Evolutionary conservation across 176 grass and related monocot genomes (phyloP).

Genomic region (Bonia amplexicaulis): DNA sequence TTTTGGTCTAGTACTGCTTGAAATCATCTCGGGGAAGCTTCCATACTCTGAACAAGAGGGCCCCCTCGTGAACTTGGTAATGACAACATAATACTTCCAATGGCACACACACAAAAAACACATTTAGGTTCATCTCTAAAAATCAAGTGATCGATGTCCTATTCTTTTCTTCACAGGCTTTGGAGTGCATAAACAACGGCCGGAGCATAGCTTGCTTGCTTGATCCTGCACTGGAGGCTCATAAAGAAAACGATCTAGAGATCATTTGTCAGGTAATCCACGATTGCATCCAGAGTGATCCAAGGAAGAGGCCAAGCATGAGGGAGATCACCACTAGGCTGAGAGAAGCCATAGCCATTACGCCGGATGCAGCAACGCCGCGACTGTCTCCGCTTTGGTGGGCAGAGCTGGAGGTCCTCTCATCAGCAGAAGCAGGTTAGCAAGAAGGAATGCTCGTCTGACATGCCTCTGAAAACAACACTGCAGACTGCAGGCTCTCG

Average conservation of each 20-base stretch:
- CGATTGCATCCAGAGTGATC: slow-evolving; percentile 54
- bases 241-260: slow-evolving; percentile 43
- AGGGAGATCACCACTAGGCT: slow-evolving; percentile 45
- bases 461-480: neutral
- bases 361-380: slow-evolving; percentile 66
- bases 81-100: neutral
- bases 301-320: slow-evolving; percentile 55
- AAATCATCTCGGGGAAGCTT: slow-evolving; percentile 74
- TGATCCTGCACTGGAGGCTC: slow-evolving; percentile 44
- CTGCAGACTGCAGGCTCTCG: neutral
- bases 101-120: neutral
- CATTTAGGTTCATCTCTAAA: neutral
- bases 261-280: slow-evolving; percentile 56
- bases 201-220: slow-evolving; percentile 31
- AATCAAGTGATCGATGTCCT: neutral
- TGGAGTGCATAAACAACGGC: slow-evolving; percentile 44
- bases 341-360: slow-evolving; percentile 44
- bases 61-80: slow-evolving; percentile 53
- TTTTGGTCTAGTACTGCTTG: slow-evolving; percentile 70
- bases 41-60: slow-evolving; percentile 37
- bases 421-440: slow-evolving; percentile 53
- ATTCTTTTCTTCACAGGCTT: slow-evolving; percentile 29
- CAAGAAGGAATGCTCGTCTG: neutral
- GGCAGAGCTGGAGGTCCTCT: slow-evolving; percentile 80
- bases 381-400: slow-evolving; percentile 80